A percentile compares a stretch with the other conserved stretches of the same genome.
Conservation (phyloP, 140 eudicot species). For the Artemisia princeps region DNA sequence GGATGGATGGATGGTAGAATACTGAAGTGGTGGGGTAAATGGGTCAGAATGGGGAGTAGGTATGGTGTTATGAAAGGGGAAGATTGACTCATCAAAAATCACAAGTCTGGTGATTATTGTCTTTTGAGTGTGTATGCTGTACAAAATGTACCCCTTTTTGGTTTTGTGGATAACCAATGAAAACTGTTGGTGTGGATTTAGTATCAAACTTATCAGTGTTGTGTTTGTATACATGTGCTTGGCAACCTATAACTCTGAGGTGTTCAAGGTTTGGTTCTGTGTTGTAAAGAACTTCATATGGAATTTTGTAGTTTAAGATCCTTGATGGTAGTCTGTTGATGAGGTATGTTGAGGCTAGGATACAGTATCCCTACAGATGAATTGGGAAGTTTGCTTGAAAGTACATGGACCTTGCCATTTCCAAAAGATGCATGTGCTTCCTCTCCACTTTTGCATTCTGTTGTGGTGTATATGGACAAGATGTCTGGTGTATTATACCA, state of each 20-base stretch:
- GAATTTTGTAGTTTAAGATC: too few relatives aligned
- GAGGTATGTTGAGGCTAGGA: too few relatives aligned
- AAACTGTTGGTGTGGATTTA: background rate
- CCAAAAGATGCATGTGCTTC: too few relatives aligned
- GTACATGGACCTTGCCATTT: too few relatives aligned
- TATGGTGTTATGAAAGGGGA: background rate
- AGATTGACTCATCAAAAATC: background rate
- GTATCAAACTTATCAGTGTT: background rate
- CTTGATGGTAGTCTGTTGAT: too few relatives aligned
- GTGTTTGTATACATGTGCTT: background rate
- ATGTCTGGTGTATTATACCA: too few relatives aligned
- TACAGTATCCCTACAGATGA: too few relatives aligned
- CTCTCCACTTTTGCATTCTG: too few relatives aligned
- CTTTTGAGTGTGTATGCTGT: background rate
- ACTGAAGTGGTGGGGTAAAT: background rate
- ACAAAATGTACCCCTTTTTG: background rate
- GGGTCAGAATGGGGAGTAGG: background rate
- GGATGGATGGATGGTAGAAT: too few relatives aligned
- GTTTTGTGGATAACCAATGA: background rate
- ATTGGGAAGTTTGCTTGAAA: too few relatives aligned
- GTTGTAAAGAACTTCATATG: background rate
- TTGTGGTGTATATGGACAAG: too few relatives aligned
- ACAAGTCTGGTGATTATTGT: background rate
- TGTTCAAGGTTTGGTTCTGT: background rate
- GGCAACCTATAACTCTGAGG: background rate